A percentile compares a stretch with the other conserved stretches of the same genome.
Conservation (phyloP, 768 basidiomycete species). For the Suillus plorans region DNA sequence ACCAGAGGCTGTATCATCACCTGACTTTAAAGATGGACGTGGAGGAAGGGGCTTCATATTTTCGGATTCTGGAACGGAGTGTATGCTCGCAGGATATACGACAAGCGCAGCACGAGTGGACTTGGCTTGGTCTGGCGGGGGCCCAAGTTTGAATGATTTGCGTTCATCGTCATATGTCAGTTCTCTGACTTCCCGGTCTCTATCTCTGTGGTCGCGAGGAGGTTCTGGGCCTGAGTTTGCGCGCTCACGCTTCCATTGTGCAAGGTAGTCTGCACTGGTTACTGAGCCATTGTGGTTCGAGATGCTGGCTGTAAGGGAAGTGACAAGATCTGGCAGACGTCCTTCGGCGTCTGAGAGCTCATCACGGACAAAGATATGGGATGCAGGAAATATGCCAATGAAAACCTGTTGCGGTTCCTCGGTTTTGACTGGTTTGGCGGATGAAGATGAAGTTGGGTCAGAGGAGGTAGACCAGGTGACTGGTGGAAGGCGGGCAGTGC, state of each 20-base stretch:
- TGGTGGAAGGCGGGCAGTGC: slow-evolving; percentile 68
- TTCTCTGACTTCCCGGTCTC: slow-evolving; percentile 64
- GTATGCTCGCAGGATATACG: slow-evolving; percentile 74
- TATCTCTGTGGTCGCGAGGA: slow-evolving; percentile 43
- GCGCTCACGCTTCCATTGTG: slow-evolving; percentile 42
- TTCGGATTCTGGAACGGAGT: slow-evolving; percentile 68
- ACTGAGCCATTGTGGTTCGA: slow-evolving; percentile 29
- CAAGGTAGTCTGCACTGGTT: slow-evolving; percentile 46
- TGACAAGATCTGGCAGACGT: slow-evolving; percentile 73
- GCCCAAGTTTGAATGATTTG: slow-evolving; percentile 71
- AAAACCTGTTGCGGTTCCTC: slow-evolving; percentile 87
- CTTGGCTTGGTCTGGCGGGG: slow-evolving; percentile 73
- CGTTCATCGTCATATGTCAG: slow-evolving; percentile 35
- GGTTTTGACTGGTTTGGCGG: slow-evolving; percentile 52
- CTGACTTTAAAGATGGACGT: slow-evolving; percentile 91
- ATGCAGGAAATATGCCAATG: slow-evolving; percentile 92
- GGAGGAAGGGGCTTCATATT: slow-evolving; percentile 77
- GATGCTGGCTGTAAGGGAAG: slow-evolving; percentile 44
- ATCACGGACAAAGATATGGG: slow-evolving; percentile 85
- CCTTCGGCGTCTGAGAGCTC: slow-evolving; percentile 87
- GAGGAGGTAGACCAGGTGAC: slow-evolving; percentile 60
- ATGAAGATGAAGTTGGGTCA: slow-evolving; percentile 51
- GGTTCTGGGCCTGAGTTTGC: slow-evolving; percentile 26
- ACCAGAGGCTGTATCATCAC: slow-evolving; percentile 89
- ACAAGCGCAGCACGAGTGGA: slow-evolving; percentile 70